A percentile compares a stretch with the other conserved stretches of the same genome.
These are phyloP conservation scores for Dovyalis caffra DNA, from an alignment of 345 rosid species.

Conservation along the genomic window DNA sequence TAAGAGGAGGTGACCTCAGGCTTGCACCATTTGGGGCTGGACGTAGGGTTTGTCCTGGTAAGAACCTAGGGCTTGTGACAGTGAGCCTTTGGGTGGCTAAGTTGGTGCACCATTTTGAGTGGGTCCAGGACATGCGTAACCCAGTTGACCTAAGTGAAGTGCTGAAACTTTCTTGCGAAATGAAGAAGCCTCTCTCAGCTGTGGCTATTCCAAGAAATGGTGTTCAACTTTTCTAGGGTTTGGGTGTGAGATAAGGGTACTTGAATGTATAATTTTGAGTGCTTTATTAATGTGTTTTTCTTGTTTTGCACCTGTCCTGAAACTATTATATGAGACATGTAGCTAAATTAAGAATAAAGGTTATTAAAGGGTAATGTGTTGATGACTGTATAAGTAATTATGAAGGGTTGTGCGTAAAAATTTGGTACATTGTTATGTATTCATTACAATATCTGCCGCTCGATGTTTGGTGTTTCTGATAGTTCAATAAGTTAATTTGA, in stretches of 20 bases:
- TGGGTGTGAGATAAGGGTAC: not conserved
- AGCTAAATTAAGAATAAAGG: not conserved
- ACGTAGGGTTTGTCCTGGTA: slow-evolving; percentile 56
- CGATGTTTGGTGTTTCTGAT: not conserved
- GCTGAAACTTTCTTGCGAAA: slow-evolving; percentile 46
- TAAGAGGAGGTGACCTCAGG: slow-evolving; percentile 42
- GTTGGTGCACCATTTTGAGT: slow-evolving; percentile 40
- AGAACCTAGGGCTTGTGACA: slow-evolving; percentile 42
- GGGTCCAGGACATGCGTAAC: slow-evolving; percentile 34
- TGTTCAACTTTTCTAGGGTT: not conserved
- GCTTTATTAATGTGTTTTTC: not conserved
- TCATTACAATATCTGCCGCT: not conserved
- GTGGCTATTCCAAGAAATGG: slow-evolving; percentile 26
- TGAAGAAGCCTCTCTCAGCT: slow-evolving; percentile 47
- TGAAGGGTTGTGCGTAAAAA: not conserved
- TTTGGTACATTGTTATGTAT: not conserved
- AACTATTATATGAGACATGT: not conserved
- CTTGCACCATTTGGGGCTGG: slow-evolving; percentile 67
- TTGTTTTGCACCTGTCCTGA: too few species aligned
- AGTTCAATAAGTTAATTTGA: not conserved
- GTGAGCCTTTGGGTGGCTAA: slow-evolving; percentile 50
- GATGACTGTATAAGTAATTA: not conserved
- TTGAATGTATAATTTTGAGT: not conserved
- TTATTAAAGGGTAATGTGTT: not conserved
- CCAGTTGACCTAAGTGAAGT: slow-evolving; percentile 42